Conservation (phyloP, 1,284 basidiomycete species). For the Irpex lacteus region DNA sequence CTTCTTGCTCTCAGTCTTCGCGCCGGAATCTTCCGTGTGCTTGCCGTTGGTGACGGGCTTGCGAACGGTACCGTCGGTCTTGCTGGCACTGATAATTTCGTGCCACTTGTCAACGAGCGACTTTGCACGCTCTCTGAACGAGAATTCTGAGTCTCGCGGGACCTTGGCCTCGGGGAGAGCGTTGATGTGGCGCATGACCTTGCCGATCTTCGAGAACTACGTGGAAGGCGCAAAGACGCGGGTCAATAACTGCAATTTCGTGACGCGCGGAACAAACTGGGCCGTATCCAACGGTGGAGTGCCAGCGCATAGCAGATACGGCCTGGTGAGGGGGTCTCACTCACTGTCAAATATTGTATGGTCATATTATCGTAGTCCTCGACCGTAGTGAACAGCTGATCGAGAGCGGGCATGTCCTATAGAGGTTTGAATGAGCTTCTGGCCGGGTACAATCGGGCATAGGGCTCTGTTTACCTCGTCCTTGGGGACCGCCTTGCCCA, state of each 20-base stretch:
- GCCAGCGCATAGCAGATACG: conserved; percentile 18
- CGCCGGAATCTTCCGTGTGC: conserved; percentile 23
- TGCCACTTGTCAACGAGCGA: conserved; percentile 77
- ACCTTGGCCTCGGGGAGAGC: conserved; percentile 64
- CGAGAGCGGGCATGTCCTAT: conserved; percentile 78
- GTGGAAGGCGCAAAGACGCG: background rate
- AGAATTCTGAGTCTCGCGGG: conserved; percentile 82
- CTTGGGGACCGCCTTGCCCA: conserved; percentile 62
- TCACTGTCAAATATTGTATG: conserved; percentile 77
- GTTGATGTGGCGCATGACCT: conserved; percentile 95
- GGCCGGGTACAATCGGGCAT: conserved; percentile 10
- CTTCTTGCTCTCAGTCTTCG: conserved; percentile 22
- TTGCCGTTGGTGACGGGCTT: conserved; percentile 21
- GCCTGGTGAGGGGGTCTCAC: conserved; percentile 24
- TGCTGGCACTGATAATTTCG: conserved; percentile 52
- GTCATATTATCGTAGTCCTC: conserved; percentile 85
- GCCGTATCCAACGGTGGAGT: conserved; percentile 20
- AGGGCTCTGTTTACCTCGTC: conserved; percentile 41
- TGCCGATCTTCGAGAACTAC: conserved; percentile 94
- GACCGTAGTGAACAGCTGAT: conserved; percentile 78
- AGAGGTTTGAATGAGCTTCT: conserved; percentile 9
- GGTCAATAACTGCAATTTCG: conserved; percentile 4
- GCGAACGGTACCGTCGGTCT: conserved; percentile 33
- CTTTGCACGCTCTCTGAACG: conserved; percentile 81
- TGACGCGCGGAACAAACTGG: conserved; percentile 14